Base-by-base conservation (phyloP, 2,329 filamentous ascomycete species). In the Xylaria sp. region DNA sequence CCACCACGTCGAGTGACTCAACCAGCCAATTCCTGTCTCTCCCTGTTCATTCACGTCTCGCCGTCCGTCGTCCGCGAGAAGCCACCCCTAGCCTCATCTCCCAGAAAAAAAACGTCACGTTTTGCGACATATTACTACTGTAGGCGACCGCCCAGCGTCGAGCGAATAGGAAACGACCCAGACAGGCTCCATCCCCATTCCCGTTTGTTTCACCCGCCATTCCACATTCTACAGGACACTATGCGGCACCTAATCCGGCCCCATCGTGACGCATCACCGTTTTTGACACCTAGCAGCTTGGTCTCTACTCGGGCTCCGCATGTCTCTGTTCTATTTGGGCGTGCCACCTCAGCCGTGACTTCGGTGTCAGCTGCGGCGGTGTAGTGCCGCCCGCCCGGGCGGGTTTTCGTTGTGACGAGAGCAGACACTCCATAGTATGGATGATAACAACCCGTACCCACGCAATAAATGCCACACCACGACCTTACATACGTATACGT, bases 1-100 rank as follows among this genome's bases (percentile, higher is more conserved):
- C 67, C 70, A 68, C 63, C 47, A 29, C 31, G 40, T 17, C 57
- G 29, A 55, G 65, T 71, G 66, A 70, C 62, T 72, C 68, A 71
- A 65, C 62, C 59, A 56, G 33, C 49, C 49, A n/a, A 57, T 31
- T 44, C 29, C 40, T 48, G 19, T 35, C 17, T 31, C n/a, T n/a
- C n/a, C 38, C 19, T 41, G 10, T 31, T 41, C 25, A 47, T 48
- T 38, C 47, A 21, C 31, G 21, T 47, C 23, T 47, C 25, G 11
- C 35, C 15, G 3, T 33, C 5, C 31, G 4, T 41, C 33, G 27
- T 13, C 33, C 43, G 23, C n/a, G n/a, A 37, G 33, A 41, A 54
- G 51, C 44, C 51, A 58, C 27, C 51, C 31, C 48, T 43, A 60
- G 56, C 44, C 56, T 55, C 56, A 48, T 38, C 54, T 54, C 48